A percentile compares a stretch with the other conserved stretches of the same genome.
Evolutionary conservation across 2,329 filamentous ascomycete species (phyloP).

Genomic region (Cercospora canescens): DNA sequence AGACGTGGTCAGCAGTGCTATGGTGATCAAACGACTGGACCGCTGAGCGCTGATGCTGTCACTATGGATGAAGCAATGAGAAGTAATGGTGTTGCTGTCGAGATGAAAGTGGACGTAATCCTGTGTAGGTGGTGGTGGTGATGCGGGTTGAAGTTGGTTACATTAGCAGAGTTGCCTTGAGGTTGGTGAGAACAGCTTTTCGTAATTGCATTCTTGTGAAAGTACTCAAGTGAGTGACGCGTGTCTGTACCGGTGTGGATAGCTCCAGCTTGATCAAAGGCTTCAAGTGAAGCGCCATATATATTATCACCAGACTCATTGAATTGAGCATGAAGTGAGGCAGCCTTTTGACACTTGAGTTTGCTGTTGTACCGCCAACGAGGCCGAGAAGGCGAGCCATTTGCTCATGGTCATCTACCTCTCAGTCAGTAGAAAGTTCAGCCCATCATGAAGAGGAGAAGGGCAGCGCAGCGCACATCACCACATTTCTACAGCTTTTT

Average conservation of each 20-base stretch:
- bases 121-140: background rate
- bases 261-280: background rate
- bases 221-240: background rate
- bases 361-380: too few relatives aligned
- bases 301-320: background rate
- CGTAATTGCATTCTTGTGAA: background rate
- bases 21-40: too few relatives aligned
- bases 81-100: background rate
- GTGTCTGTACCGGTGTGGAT: background rate
- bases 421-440: background rate
- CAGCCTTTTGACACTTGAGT: too few relatives aligned
- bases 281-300: background rate
- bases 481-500: slow-evolving; percentile 9
- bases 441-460: background rate
- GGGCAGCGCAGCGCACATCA: background rate
- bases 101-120: background rate
- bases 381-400: background rate
- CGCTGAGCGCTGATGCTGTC: background rate
- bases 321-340: too few relatives aligned
- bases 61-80: background rate
- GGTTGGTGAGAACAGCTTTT: too few relatives aligned
- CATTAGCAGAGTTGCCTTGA: too few relatives aligned
- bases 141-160: too few relatives aligned
- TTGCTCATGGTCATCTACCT: background rate
- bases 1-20: too few relatives aligned